Conservation (phyloP, 83 land plant species). For the Larix sibirica region DNA sequence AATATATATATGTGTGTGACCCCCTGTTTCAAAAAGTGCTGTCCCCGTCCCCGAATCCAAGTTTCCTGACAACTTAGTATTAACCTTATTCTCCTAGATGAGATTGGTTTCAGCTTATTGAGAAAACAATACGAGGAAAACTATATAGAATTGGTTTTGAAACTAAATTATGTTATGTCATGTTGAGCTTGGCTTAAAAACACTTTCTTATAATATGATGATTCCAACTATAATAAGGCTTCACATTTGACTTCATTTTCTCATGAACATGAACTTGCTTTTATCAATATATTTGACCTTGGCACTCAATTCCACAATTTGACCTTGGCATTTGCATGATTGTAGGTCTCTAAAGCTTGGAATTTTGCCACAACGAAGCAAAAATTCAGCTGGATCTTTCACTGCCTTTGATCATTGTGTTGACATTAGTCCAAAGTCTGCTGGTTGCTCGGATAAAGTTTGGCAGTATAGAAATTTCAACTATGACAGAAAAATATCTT, state of each 20-base stretch:
- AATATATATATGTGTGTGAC: no score
- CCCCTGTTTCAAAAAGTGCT: no score
- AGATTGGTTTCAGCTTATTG: no score
- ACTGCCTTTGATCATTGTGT: constrained; percentile 29
- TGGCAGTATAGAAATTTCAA: constrained; percentile 56
- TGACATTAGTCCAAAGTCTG: constrained; percentile 19
- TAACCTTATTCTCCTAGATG: no score
- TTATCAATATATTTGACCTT: neutral
- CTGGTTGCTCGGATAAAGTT: constrained; percentile 32
- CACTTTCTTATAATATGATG: neutral
- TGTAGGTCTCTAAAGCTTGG: constrained; percentile 79
- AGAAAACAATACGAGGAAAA: neutral
- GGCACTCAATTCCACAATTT: neutral
- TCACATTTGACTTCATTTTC: neutral
- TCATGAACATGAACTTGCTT: neutral
- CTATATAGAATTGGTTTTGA: neutral
- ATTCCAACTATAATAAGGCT: neutral
- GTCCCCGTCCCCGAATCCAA: no score
- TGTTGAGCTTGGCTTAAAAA: neutral
- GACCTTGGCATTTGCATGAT: neutral
- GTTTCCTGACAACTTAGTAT: no score
- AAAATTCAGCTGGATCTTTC: constrained; percentile 24
- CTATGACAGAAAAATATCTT: constrained; percentile 42
- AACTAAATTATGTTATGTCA: no score
- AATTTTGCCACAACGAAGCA: constrained; percentile 28